A percentile compares a stretch with the other conserved stretches of the same genome.
phyloP scores from a whole-genome alignment of 108 stramenopile species.

The Cyclotella sp. region DNA sequence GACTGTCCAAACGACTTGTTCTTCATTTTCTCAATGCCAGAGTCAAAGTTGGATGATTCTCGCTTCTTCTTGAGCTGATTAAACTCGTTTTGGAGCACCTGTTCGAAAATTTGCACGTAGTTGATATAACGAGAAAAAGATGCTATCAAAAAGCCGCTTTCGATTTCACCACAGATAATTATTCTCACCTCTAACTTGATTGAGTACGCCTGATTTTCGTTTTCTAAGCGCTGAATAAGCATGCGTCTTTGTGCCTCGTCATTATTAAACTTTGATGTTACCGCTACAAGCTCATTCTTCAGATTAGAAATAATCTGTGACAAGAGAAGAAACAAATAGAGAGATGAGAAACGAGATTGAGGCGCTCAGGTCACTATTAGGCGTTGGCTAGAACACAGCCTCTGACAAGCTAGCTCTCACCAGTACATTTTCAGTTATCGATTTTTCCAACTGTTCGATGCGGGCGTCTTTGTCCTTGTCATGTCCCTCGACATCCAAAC shows the following conservation, averaged over 20 bases:
- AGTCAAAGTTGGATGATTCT: conserved; percentile 19
- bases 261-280: conserved; percentile 44
- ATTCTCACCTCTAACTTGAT: conserved; percentile 35
- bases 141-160: not conserved
- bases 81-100: conserved; percentile 12
- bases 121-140: no score
- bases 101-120: no score
- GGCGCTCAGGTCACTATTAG: no score
- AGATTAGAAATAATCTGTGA: conserved; percentile 31
- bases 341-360: no score
- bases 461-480: conserved; percentile 38
- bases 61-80: conserved; percentile 19
- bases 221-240: conserved; percentile 46
- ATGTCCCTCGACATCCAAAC: conserved; percentile 34
- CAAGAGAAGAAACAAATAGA: no score
- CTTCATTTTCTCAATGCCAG: conserved; percentile 18
- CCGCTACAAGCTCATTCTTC: conserved; percentile 36
- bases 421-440: conserved; percentile 42
- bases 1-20: conserved; percentile 5
- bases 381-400: no score
- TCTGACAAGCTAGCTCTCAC: not conserved
- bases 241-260: conserved; percentile 44
- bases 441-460: conserved; percentile 36
- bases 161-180: conserved; percentile 1
- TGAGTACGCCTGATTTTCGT: conserved; percentile 48